Evolutionary conservation across 1,284 basidiomycete species (phyloP).

Genomic region (Ustilago sp.): DNA sequence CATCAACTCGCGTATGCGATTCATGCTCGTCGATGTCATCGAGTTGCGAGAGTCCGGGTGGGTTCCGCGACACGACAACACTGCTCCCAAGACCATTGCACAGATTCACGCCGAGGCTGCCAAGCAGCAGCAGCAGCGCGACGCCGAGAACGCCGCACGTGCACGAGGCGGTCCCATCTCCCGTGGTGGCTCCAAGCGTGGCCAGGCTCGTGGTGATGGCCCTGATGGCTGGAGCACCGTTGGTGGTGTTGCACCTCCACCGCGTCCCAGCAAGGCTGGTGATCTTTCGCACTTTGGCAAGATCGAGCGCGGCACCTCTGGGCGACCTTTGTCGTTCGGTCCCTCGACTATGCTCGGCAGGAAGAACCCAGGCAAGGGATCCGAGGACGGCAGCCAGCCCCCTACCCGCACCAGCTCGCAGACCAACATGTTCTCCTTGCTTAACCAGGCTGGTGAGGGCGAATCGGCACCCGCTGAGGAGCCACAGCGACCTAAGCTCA

Average conservation of each 20-base stretch:
- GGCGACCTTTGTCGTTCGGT: slow-evolving; percentile 74
- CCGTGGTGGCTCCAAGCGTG: slow-evolving; percentile 86
- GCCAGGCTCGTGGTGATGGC: slow-evolving; percentile 72
- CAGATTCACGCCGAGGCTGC: slow-evolving; percentile 85
- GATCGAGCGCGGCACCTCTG: slow-evolving; percentile 69
- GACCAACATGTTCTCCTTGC: slow-evolving; percentile 82
- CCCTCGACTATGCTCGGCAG: slow-evolving; percentile 81
- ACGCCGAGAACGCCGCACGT: slow-evolving; percentile 47
- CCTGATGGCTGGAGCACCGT: slow-evolving; percentile 86
- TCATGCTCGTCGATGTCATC: slow-evolving; percentile 94
- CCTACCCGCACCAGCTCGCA: slow-evolving; percentile 82
- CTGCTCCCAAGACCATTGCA: slow-evolving; percentile 88
- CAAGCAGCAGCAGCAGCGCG: slow-evolving; percentile 60
- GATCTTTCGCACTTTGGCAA: slow-evolving; percentile 89
- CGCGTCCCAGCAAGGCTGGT: slow-evolving; percentile 80
- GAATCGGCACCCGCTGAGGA: slow-evolving; percentile 69
- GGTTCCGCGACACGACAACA: slow-evolving; percentile 79
- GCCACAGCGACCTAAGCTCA: slow-evolving; percentile 80
- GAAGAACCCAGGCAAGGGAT: slow-evolving; percentile 72
- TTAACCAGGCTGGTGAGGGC: slow-evolving; percentile 52
- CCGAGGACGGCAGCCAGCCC: slow-evolving; percentile 74
- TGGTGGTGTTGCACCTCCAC: slow-evolving; percentile 73
- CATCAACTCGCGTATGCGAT: slow-evolving; percentile 87
- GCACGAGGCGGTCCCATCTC: slow-evolving; percentile 80
- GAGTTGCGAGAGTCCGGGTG: slow-evolving; percentile 88